Conservation (phyloP, 1,284 basidiomycete species). For the Apiotrichum veenhuisii region DNA sequence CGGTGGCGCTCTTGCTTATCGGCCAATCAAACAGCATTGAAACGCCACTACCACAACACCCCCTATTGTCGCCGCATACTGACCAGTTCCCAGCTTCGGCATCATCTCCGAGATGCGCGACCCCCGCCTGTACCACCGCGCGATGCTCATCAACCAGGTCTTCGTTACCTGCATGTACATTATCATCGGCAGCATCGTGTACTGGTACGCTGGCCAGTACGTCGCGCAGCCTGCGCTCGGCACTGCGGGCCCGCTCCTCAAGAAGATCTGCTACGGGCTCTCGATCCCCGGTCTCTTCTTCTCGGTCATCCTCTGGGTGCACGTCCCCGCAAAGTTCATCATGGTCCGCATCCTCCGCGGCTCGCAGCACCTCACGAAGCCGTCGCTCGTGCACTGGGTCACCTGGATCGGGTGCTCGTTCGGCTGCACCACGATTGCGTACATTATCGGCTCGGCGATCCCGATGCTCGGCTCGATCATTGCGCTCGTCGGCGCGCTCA, state of each 20-base stretch:
- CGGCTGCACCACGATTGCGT: constrained; percentile 27
- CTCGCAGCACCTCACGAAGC: constrained; percentile 28
- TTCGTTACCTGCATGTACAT: constrained; percentile 41
- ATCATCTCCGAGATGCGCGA: constrained; percentile 35
- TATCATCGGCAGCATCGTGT: constrained; percentile 25
- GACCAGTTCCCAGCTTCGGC: constrained; percentile 10
- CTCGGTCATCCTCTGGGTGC: constrained; percentile 21
- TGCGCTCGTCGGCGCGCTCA: constrained; percentile 35
- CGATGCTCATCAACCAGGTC: constrained; percentile 32
- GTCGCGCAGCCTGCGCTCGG: constrained; percentile 46
- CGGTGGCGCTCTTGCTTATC: no score
- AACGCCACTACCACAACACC: background rate
- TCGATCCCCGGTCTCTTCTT: constrained; percentile 39
- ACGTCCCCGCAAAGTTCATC: constrained; percentile 36
- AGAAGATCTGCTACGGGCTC: constrained; percentile 48
- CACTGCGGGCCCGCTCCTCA: constrained; percentile 42
- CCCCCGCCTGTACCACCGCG: constrained; percentile 29
- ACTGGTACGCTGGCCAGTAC: constrained; percentile 42
- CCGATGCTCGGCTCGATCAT: constrained; percentile 33
- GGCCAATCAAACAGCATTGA: background rate
- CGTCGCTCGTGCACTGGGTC: constrained; percentile 33
- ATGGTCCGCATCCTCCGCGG: constrained; percentile 34
- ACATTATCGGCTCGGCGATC: constrained; percentile 34
- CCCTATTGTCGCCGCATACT: background rate
- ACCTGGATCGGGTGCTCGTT: constrained; percentile 29